phyloP scores from a whole-genome alignment of 768 basidiomycete species.

The Gyrodon lividus region DNA sequence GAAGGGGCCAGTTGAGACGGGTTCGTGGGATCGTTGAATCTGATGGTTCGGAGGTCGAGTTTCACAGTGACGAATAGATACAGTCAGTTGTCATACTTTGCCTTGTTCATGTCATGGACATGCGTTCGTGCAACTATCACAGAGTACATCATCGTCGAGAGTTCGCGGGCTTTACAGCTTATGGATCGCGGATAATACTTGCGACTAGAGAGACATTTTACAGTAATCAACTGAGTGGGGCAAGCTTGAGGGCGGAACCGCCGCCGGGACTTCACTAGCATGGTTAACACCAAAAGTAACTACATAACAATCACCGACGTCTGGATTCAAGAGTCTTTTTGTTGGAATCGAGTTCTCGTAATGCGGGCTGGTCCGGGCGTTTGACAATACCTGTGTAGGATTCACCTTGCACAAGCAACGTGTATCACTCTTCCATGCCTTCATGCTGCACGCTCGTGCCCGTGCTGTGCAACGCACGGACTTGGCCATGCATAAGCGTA shows the following conservation, averaged over 20 bases:
- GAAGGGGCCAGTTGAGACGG: neutral
- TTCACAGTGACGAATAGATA: conserved; percentile 9
- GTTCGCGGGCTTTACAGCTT: too few relatives aligned
- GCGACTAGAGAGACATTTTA: too few relatives aligned
- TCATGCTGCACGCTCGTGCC: conserved; percentile 34
- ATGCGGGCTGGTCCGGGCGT: neutral
- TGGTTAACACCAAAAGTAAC: too few relatives aligned
- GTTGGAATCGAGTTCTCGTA: neutral
- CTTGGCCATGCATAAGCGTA: conserved; percentile 26
- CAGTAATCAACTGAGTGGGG: too few relatives aligned
- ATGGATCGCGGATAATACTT: too few relatives aligned
- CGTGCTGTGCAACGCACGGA: conserved; percentile 25
- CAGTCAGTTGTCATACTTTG: neutral
- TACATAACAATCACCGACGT: too few relatives aligned
- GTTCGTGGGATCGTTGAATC: conserved; percentile 15
- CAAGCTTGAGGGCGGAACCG: too few relatives aligned
- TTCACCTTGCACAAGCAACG: conserved; percentile 27
- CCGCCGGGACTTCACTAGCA: too few relatives aligned
- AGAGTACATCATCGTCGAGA: neutral
- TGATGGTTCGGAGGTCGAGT: conserved; percentile 19
- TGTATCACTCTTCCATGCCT: conserved; percentile 21
- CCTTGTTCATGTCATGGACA: neutral
- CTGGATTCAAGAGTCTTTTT: too few relatives aligned
- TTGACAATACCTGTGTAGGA: conserved; percentile 3
- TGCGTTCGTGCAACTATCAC: neutral